Evolutionary conservation across 1,139 yeast genomes (phyloP), one percentile per base, ranked within the genome.

Genomic region (Hemisphaericaspora subhashii): DNA sequence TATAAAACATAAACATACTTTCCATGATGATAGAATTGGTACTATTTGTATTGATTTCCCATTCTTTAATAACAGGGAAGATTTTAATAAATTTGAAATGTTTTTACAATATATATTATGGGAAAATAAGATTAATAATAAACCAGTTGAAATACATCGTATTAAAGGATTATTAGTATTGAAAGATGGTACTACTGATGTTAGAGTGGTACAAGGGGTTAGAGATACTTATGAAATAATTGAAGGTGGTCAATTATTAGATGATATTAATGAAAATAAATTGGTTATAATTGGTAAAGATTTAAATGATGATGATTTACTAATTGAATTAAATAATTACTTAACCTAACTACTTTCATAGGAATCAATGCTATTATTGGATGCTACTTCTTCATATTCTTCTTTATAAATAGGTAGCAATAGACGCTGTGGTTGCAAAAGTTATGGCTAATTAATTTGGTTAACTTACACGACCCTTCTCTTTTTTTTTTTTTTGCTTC

Each of bases 201-300:
- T 75, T n/a, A 68, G 76, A 44, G 89, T 92, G 2, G 65, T 92
- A n/a, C 98, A 92, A 57, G 98, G 95, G 4, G 98, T 92, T 0
- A 69, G 98, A 44, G 95, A 88, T 43, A 87, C 96, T 0, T 92
- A 88, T 59, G 98, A 92, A 46, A 70, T 88, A 1, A 73, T 84
- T 5, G 79, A 77, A 12, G 77, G 77, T 0, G 78, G 74, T 0
- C 54, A 52, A 4, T 53, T 70, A 25, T 61, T 64, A 28, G 69
- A 69, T 2, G 66, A 62, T 2, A 61, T 68, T 5, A 60, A 42
- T 1, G 56, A 66, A 14, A 71, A 72, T 46, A 85, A 86, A 58
- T 55, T 92, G 33, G 96, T 92, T 1, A 66, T 90, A 15, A 92
- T 92, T 32, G 98, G 98, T 1, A 87, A 87, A 56, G 67, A 74